Evolutionary conservation across 768 basidiomycete species (phyloP).

Genomic region (Tricholoma terreum): DNA sequence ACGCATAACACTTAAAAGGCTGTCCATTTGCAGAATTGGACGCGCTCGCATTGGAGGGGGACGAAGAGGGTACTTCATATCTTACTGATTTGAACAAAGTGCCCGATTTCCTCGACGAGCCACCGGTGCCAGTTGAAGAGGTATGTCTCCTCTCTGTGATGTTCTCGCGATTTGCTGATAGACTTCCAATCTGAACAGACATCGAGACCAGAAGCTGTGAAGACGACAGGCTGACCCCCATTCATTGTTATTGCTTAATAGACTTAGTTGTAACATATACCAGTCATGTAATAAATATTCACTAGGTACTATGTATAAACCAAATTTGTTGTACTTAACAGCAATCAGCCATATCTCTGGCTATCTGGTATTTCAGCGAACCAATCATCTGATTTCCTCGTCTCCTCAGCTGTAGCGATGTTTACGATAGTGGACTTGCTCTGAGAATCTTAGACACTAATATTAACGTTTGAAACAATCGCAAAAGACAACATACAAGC

Average conservation of each 20-base stretch:
- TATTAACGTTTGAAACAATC: background rate
- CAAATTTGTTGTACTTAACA: conserved; percentile 3
- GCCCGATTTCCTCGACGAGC: conserved; percentile 90
- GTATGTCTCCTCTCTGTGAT: conserved; percentile 32
- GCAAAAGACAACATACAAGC: conserved; percentile 51
- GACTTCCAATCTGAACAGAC: conserved; percentile 29
- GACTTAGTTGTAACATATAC: conserved; percentile 16
- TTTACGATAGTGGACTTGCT: conserved; percentile 82
- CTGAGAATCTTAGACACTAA: conserved; percentile 59
- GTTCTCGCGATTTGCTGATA: background rate
- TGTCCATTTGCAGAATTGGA: conserved; percentile 74
- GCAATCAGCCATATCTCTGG: conserved; percentile 64
- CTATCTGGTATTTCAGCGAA: conserved; percentile 55
- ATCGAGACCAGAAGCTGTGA: conserved; percentile 51
- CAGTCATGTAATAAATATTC: conserved; percentile 13
- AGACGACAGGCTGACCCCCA: conserved; percentile 39
- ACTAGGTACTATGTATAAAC: background rate
- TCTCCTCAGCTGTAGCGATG: conserved; percentile 60
- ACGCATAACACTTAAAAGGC: background rate
- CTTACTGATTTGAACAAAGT: conserved; percentile 80
- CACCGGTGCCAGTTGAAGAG: conserved; percentile 69
- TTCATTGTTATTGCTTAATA: conserved; percentile 7
- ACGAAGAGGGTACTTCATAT: conserved; percentile 89
- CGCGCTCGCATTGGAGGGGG: conserved; percentile 86
- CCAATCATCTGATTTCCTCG: conserved; percentile 68